Evolutionary conservation across 2,329 filamentous ascomycete genomes (phyloP), one percentile per base, ranked within the genome.

Genomic region (Hymenoscyphus linearis): DNA sequence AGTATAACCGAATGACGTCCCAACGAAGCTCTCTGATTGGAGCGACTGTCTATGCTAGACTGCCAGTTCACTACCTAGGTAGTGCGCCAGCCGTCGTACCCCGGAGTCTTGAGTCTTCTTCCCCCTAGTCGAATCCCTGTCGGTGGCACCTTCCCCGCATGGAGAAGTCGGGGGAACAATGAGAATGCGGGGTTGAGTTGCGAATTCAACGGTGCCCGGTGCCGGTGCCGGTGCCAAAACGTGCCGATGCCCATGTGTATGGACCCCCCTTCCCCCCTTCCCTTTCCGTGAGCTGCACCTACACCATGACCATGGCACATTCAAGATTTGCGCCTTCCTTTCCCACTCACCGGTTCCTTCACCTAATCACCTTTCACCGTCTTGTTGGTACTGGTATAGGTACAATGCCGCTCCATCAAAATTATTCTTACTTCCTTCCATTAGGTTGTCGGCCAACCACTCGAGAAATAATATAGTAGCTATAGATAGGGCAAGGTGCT

Each of bases 1-100:
- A 25, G 44, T 50, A 10, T 22, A 50, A 50, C 26, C n/a, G 53
- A 37, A 63, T 62, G 56, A 64, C 63, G 62, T 63, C 64, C 26
- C 55, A 58, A 55, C 12, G n/a, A 59, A 22, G n/a, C 50, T 34
- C 55, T 52, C 53, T 64, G 55, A 67, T 65, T 67, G 65, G 65
- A 40, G 63, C 63, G 65, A 62, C 54, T 66, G 55, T 63, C 26
- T 47, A 18, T 22, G n/a, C n/a, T n/a, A n/a, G n/a, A n/a, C n/a
- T n/a, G n/a, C n/a, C n/a, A n/a, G n/a, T n/a, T n/a, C n/a, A n/a
- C 37, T 44, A 5, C 37, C 37, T 44, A 10, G 37, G 14, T 4
- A 50, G 18, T 13, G n/a, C 37, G 22, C 40, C 52, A 53, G 47
- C 47, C 26, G 50, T 31, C 35, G 54, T 50, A 25, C 18, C 13